These are phyloP conservation scores for Nannochloropsis gaditana DNA, from an alignment of 108 stramenopile species.

Conservation along the genomic window DNA sequence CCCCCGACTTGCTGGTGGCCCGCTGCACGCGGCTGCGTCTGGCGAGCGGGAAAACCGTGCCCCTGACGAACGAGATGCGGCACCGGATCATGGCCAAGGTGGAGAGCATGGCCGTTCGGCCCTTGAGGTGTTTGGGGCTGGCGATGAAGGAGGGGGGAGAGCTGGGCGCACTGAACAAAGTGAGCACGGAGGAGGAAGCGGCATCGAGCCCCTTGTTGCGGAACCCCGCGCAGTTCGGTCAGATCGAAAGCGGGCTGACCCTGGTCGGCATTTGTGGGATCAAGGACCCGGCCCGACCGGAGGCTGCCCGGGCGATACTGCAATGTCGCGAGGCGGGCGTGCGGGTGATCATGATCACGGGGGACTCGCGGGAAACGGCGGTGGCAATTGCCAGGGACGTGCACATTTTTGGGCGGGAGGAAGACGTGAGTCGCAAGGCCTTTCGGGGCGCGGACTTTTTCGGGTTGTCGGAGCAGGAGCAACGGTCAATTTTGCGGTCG, in stretches of 20 bases:
- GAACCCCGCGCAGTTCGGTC: conserved; percentile 67
- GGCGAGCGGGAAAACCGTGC: conserved; percentile 62
- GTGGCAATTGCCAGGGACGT: conserved; percentile 75
- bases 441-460: conserved; percentile 57
- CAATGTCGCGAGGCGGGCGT: conserved; percentile 83
- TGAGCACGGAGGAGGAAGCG: conserved; percentile 47
- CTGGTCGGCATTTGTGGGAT: conserved; percentile 90
- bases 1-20: conserved; percentile 80
- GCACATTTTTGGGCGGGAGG: conserved; percentile 57
- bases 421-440: conserved; percentile 44
- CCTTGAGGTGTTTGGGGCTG: conserved; percentile 83
- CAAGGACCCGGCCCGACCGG: conserved; percentile 95
- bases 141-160: conserved; percentile 77
- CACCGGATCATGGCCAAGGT: conserved; percentile 63
- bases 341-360: conserved; percentile 97
- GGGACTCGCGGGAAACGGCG: conserved; percentile 93
- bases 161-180: conserved; percentile 44
- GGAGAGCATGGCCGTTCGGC: conserved; percentile 71
- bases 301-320: conserved; percentile 83
- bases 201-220: conserved; percentile 24
- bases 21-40: conserved; percentile 66
- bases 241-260: conserved; percentile 84
- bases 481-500: conserved; percentile 33
- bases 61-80: conserved; percentile 62
- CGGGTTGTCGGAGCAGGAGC: conserved; percentile 41